Base-by-base conservation (phyloP, 495 filamentous ascomycete genomes). In the Halenospora varia region DNA sequence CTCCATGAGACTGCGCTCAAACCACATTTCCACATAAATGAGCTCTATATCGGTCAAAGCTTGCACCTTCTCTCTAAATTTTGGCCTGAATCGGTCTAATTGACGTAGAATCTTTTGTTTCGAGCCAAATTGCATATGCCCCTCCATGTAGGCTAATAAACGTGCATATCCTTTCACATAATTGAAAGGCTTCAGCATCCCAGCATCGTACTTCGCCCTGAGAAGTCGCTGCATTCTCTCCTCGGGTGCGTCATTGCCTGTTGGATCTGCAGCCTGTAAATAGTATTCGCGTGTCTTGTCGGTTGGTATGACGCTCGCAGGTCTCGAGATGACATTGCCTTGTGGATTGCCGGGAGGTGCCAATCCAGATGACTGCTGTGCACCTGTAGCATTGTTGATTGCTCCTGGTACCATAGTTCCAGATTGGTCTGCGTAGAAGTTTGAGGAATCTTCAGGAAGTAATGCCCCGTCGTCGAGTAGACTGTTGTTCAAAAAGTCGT, bases 1-100 rank as follows among this genome's bases (percentile, higher is more conserved):
- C 66, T 97, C 94, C 84, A 97, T 90, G 57, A 99, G 73, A 47
- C 84, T 92, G 52, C 85, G 82, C 68, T 99, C 94, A 64, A 99
- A 97, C 93, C 94, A 97, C 88, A 97, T 96, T 69, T 99, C 94
- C 50, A 96, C 93, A 47, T 90, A 80, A 6, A 96, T 87, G 10
- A 99, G 81, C 68, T 97, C 88, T 65, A 96, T 86, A 72, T 97
- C 93, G 13, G 88, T 96, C 62, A 97, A 74, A 26, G 76, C 82
- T 61, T 97, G 90, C 74, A 96, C 93, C 68, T 92, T 88, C 68
- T 97, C 95, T 55, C 94, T 85, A 70, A 99, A 97, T 64, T 93
- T 96, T 2, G 93, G 94, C 40, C 94, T 81, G 71, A 99, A 97
- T 57, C 87, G 86, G 71, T 95, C 90, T 25, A 99, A 74, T 66